Conservation (phyloP, 345 rosid genomes). For the Brassica incana region DNA sequence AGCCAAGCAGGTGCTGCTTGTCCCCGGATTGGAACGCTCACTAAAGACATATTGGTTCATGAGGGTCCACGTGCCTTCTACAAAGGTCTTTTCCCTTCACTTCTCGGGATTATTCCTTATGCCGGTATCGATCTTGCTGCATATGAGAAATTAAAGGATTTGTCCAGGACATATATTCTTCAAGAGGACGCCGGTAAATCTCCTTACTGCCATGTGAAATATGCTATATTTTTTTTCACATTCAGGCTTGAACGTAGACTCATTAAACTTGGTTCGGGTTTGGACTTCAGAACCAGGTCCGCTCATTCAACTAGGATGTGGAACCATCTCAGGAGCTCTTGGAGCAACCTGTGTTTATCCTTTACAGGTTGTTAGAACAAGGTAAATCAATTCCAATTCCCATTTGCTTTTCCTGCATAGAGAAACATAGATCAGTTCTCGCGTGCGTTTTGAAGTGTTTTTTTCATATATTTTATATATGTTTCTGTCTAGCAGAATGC, state of each 20-base stretch:
- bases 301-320: slow-evolving; percentile 84
- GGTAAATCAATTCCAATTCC: slow-evolving; percentile 43
- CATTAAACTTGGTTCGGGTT: slow-evolving; percentile 6
- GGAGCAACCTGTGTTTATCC: slow-evolving; percentile 98
- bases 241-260: not conserved
- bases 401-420: not conserved
- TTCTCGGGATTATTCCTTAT: slow-evolving; percentile 88
- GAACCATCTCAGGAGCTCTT: slow-evolving; percentile 81
- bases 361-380: slow-evolving; percentile 89
- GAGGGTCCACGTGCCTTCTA: slow-evolving; percentile 90
- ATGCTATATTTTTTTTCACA: not conserved
- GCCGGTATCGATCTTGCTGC: slow-evolving; percentile 97
- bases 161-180: slow-evolving; percentile 76
- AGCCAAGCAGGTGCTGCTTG: slow-evolving; percentile 57
- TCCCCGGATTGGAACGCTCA: slow-evolving; percentile 57
- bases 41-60: slow-evolving; percentile 72
- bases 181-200: slow-evolving; percentile 55
- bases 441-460: not conserved
- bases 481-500: slow-evolving; percentile 57
- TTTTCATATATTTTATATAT: not conserved
- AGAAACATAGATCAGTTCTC: not conserved
- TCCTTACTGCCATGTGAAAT: not conserved
- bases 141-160: slow-evolving; percentile 79
- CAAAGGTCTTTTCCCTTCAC: slow-evolving; percentile 83
- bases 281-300: slow-evolving; percentile 71